A percentile compares a stretch with the other conserved stretches of the same genome.
These are phyloP conservation scores for Paramyrothecium roridum DNA, from an alignment of 2,329 filamentous ascomycete genomes.

Conservation along the genomic window DNA sequence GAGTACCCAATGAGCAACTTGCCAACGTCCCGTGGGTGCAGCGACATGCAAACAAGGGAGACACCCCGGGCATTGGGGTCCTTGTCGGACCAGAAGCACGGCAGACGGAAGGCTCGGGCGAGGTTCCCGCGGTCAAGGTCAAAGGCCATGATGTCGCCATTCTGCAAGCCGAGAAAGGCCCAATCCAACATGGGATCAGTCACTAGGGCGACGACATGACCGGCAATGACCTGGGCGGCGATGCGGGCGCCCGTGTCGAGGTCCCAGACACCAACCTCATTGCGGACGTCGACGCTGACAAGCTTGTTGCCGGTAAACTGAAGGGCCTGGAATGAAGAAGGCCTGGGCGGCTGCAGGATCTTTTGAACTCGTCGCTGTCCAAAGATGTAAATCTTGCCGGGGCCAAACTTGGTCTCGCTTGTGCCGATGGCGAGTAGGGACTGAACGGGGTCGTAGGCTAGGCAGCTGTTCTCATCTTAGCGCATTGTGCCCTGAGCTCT, in stretches of 20 bases:
- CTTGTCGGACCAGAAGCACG: conserved; percentile 79
- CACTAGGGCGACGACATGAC: conserved; percentile 68
- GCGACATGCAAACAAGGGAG: conserved; percentile 70
- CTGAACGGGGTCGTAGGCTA: conserved; percentile 92
- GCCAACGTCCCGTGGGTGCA: conserved; percentile 91
- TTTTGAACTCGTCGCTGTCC: conserved; percentile 79
- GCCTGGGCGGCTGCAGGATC: conserved; percentile 66
- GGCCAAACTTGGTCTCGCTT: conserved; percentile 79
- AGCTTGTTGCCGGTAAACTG: conserved; percentile 87
- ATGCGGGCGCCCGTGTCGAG: conserved; percentile 66
- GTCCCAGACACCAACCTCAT: conserved; percentile 82
- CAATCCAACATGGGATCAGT: conserved; percentile 93
- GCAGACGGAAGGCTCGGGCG: conserved; percentile 69
- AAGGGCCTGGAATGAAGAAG: conserved; percentile 71
- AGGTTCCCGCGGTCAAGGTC: conserved; percentile 81
- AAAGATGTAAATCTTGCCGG: conserved; percentile 84
- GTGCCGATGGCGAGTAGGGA: conserved; percentile 92
- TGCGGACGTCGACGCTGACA: conserved; percentile 78
- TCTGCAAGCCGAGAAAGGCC: conserved; percentile 79
- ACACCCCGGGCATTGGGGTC: conserved; percentile 61
- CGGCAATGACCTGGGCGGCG: conserved; percentile 71
- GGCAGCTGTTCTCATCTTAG: conserved; percentile 46
- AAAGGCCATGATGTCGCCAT: conserved; percentile 85
- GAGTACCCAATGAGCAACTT: conserved; percentile 88
- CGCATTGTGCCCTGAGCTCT: background rate